Conservation (phyloP, 345 rosid genomes). For the Linum trigynum region DNA sequence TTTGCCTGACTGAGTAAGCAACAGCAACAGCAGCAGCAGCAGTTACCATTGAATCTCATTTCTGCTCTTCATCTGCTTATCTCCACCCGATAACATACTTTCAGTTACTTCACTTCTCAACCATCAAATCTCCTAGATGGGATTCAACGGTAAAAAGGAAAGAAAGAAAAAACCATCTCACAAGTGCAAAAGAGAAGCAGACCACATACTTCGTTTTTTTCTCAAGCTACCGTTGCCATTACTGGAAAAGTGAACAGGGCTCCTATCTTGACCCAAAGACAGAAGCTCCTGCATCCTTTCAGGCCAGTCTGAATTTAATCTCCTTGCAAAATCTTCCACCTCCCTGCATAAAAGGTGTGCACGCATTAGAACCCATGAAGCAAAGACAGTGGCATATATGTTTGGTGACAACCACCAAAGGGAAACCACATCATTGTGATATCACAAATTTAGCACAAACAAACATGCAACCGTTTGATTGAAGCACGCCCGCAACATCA, state of each 20-base stretch:
- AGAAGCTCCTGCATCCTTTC: conserved; percentile 26
- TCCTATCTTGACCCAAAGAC: conserved; percentile 16
- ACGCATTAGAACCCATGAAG: not conserved
- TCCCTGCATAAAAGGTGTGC: conserved; percentile 12
- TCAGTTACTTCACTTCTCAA: not conserved
- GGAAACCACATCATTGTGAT: too few species aligned
- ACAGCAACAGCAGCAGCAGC: not conserved
- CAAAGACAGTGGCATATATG: not conserved
- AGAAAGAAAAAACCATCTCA: not conserved
- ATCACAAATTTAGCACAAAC: too few species aligned
- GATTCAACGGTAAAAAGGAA: not conserved
- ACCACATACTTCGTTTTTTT: conserved; percentile 17
- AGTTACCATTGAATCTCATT: not conserved
- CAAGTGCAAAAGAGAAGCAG: not conserved
- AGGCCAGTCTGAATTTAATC: conserved; percentile 25
- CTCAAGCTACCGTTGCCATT: conserved; percentile 16
- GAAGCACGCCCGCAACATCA: too few species aligned
- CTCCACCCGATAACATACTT: not conserved
- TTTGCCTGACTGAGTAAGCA: not conserved
- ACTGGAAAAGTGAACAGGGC: conserved; percentile 7
- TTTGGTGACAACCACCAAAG: too few species aligned
- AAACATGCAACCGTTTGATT: too few species aligned
- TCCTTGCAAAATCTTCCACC: conserved; percentile 28
- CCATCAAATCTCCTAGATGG: not conserved
- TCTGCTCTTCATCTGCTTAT: not conserved